Percentiles rank a stretch among this genome's conserved stretches.
Evolutionary conservation across 495 filamentous ascomycete species (phyloP).

Genomic region (Gamarada debralockiae): DNA sequence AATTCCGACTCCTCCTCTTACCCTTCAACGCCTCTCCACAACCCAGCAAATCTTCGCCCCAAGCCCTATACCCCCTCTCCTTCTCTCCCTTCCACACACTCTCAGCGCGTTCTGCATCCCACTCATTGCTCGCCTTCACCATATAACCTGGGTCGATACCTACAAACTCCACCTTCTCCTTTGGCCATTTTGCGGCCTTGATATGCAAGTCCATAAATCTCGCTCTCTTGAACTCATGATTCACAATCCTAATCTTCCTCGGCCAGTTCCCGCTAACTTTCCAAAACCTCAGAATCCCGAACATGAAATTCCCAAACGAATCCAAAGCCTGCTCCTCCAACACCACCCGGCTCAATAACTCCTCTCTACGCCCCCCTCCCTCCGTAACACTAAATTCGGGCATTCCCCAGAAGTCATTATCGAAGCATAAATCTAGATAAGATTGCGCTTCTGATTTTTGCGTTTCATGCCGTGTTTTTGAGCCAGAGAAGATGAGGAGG

Average conservation of each 20-base stretch:
- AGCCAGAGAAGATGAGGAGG: conserved; percentile 41
- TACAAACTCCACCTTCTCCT: conserved; percentile 44
- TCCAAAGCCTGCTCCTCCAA: conserved; percentile 69
- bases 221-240: conserved; percentile 67
- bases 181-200: conserved; percentile 54
- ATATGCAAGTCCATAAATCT: conserved; percentile 69
- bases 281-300: conserved; percentile 59
- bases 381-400: conserved; percentile 24
- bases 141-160: conserved; percentile 66
- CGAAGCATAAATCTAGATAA: conserved; percentile 51
- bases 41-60: conserved; percentile 47
- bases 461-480: conserved; percentile 54
- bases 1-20: conserved; percentile 48
- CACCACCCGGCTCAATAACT: conserved; percentile 31
- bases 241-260: conserved; percentile 58
- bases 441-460: conserved; percentile 59
- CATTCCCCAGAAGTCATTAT: conserved; percentile 36
- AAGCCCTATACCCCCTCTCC: conserved; percentile 36
- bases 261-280: conserved; percentile 44
- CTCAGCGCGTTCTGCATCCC: conserved; percentile 20
- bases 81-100: conserved; percentile 33
- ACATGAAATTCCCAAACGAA: conserved; percentile 74
- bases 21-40: conserved; percentile 36
- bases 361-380: background rate
- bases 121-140: conserved; percentile 19